phyloP scores from a whole-genome alignment of 2,329 filamentous ascomycete species.

The Emmonsiellopsis sp. region DNA sequence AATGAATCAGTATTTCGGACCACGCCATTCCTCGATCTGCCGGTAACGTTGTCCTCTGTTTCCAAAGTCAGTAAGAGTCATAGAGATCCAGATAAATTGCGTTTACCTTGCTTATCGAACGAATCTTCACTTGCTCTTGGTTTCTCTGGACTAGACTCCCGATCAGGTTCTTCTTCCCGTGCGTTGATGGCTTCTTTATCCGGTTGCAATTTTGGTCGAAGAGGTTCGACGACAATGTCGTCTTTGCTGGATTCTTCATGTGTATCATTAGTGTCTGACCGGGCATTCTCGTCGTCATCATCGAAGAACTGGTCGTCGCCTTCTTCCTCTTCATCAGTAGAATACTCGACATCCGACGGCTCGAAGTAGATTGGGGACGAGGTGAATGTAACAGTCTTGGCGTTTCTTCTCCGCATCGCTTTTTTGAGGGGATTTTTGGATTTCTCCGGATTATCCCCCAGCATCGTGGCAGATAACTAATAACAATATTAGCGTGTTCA shows the following conservation, averaged over 20 bases:
- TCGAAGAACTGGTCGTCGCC: conserved; percentile 37
- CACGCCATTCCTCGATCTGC: conserved; percentile 69
- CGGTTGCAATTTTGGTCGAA: conserved; percentile 34
- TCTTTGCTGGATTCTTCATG: conserved; percentile 28
- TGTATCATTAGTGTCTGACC: conserved; percentile 20
- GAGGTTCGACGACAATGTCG: conserved; percentile 36
- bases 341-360: conserved; percentile 76
- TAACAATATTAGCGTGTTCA: conserved; percentile 4
- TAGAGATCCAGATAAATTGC: neutral
- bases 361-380: conserved; percentile 72
- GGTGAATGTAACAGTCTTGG: conserved; percentile 79
- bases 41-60: conserved; percentile 24
- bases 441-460: conserved; percentile 67
- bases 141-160: conserved; percentile 26
- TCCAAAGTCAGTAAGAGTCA: conserved; percentile 5
- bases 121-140: conserved; percentile 58
- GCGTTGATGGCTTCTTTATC: conserved; percentile 22
- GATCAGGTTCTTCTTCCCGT: conserved; percentile 20
- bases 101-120: conserved; percentile 40
- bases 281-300: conserved; percentile 35
- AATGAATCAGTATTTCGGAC: conserved; percentile 91
- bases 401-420: conserved; percentile 69
- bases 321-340: conserved; percentile 59
- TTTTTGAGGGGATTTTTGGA: conserved; percentile 75
- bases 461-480: conserved; percentile 61